A percentile compares a stretch with the other conserved stretches of the same genome.
Conservation (phyloP, 768 basidiomycete species). For the Russula sp. region DNA sequence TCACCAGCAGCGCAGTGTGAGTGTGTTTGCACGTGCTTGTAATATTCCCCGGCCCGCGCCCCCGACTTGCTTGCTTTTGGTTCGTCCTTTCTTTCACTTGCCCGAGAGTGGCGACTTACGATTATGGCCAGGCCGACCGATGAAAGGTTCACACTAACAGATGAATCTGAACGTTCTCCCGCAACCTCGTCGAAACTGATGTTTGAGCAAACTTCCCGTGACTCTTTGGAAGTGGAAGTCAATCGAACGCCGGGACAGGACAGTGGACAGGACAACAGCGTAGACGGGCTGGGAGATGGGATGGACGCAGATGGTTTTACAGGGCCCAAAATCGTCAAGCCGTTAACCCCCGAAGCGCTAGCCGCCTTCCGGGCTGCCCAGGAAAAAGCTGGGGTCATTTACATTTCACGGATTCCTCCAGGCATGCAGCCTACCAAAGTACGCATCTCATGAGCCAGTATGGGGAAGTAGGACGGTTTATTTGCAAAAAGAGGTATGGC, state of each 20-base stretch:
- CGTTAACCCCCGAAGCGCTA: conserved; percentile 70
- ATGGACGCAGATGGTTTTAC: conserved; percentile 61
- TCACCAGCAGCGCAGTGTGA: too few species aligned
- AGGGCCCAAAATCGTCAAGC: conserved; percentile 64
- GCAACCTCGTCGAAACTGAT: conserved; percentile 4
- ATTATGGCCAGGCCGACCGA: conserved; percentile 6
- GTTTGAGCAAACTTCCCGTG: not conserved
- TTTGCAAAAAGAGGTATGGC: conserved; percentile 80
- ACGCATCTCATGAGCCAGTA: conserved; percentile 88
- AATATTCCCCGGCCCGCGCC: not conserved
- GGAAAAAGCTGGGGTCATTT: conserved; percentile 80
- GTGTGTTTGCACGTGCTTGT: not conserved
- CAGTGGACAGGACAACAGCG: conserved; percentile 4
- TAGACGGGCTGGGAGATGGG: conserved; percentile 41
- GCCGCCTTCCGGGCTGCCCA: conserved; percentile 71
- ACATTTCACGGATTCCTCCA: conserved; percentile 94
- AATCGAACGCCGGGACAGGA: not conserved
- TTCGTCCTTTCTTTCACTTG: not conserved
- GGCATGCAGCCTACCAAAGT: conserved; percentile 98
- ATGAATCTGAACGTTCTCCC: not conserved
- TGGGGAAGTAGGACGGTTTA: conserved; percentile 93
- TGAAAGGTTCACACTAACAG: not conserved
- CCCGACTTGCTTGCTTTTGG: too few species aligned
- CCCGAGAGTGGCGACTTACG: not conserved
- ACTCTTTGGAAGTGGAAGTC: not conserved